These are phyloP conservation scores for Verticillium dahliae DNA, from an alignment of 2,329 filamentous ascomycete genomes.

Conservation along the genomic window DNA sequence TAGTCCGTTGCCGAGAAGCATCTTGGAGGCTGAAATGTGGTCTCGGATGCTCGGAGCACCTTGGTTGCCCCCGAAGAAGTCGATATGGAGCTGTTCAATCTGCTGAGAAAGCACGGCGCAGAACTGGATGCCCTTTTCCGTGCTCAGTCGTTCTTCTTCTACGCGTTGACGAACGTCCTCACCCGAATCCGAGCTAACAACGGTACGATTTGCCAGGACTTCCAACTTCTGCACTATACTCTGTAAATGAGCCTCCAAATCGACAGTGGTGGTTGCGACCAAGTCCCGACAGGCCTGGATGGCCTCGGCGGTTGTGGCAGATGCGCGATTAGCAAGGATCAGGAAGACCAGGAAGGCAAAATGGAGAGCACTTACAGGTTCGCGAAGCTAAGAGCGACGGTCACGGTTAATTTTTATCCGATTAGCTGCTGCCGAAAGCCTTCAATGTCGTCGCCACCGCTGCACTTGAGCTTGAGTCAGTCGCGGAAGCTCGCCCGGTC, in stretches of 20 bases:
- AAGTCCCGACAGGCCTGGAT: constrained; percentile 7
- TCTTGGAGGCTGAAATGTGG: not conserved
- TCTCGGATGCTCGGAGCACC: not conserved
- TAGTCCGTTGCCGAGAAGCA: not conserved
- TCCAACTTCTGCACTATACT: constrained; percentile 11
- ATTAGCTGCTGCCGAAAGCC: not conserved
- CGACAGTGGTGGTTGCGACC: constrained; percentile 6
- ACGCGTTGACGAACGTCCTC: constrained; percentile 6
- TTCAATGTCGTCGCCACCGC: constrained; percentile 27
- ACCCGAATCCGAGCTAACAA: constrained; percentile 2
- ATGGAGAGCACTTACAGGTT: constrained; percentile 11
- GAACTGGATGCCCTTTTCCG: constrained; percentile 13
- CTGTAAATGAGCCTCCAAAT: constrained; percentile 10
- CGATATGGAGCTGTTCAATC: constrained; percentile 11
- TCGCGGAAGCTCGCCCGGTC: constrained; percentile 33
- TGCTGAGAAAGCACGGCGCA: constrained; percentile 13
- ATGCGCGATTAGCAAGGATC: constrained; percentile 4
- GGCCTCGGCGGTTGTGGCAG: constrained; percentile 4
- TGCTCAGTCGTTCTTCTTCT: constrained; percentile 12
- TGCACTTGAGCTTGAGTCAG: constrained; percentile 36
- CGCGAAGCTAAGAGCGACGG: constrained; percentile 13
- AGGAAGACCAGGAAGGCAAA: not conserved
- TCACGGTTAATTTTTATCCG: not conserved
- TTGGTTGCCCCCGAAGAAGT: not conserved
- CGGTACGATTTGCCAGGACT: not conserved